Base-by-base conservation (phyloP, 345 rosid genomes). In the Salix suchowensis region DNA sequence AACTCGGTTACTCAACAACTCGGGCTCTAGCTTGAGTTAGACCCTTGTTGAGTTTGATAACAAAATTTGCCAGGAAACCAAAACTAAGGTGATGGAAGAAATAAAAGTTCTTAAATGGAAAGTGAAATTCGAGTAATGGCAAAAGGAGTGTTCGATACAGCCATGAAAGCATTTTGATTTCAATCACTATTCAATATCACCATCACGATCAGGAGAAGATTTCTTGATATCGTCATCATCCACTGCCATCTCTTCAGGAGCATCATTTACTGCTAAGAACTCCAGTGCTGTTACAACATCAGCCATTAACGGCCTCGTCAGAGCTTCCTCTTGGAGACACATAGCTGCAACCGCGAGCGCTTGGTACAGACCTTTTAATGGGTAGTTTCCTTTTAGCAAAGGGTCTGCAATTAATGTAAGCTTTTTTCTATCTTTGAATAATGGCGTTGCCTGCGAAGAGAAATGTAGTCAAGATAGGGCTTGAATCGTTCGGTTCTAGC, bases 201-300 rank as follows among this genome's bases (percentile, higher is more conserved):
- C 37, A 36, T 52, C 10, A 58, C 34, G 10, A 79, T 44, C 48
- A 68, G 71, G n/a, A 73, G 71, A 61, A 36, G 58, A 44, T 68
- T 5, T 50, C 70, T 62, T 28, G 8, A 32, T 61, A 24, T 60
- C 11, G 32, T 75, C 74, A 46, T 80, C 76, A 8, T 58, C 70
- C 23, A 42, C 40, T 0, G 23, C 64, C 34, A 50, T 73, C 64
- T 72, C 76, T 2, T 76, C 88, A 21, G 78, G 81, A 40, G 39
- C 76, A 14, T 26, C 74, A 7, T 79, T 85, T 32, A 78, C 58
- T 9, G 88, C 84, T 75, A 92, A 85, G 77, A 62, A 88, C 85
- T 92, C 92, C 1, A 92, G 88, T 70, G 95, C 97, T 16, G 90
- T 82, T 16, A 92, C 97, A 36, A 91, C 97, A 76, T 92, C 97